Evolutionary conservation across 192 early-diverging fungal genomes (phyloP), one percentile per base, ranked within the genome.

Genomic region (Jimgerdemannia lactiflua): DNA sequence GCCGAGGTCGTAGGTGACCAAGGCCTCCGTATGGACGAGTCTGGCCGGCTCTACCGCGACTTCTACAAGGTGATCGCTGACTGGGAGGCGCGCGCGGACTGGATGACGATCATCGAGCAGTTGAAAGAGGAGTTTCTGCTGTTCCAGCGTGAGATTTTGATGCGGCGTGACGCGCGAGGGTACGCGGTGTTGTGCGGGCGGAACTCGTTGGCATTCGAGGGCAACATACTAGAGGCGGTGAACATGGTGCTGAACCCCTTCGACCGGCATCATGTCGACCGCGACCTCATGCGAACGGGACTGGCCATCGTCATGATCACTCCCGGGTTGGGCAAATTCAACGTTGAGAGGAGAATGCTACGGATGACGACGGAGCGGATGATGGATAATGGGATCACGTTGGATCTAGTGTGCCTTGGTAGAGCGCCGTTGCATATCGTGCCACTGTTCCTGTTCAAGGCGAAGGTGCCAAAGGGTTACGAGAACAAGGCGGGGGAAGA

Each of bases 181-280:
- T 87, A 86, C 3, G 83, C 85, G 3, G 81, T 85, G 4, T 83
- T 97, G 17, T 88, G 87, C 39, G 97, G 97, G 4, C 84, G 90
- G 19, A 91, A 95, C 78, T 93, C 94, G 40, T 88, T 91, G 71
- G 93, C 97, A 1, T 91, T 88, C 72, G 95, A 97, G 76, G 98
- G 98, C 39, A 98, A 98, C 80, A 86, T 99, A 29, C 87, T 99
- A 0, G 98, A 98, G 81, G 95, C 98, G 0, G 91, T 99, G 67
- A 99, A 99, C 78, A 80, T 99, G 29, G 97, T 95, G 3, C 85
- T 99, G 68, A 99, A 98, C 84, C 94, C 95, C 10, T 93, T 97
- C 80, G 94, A 96, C 67, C 92, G 91, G 73, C 95, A 97, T 77
- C 95, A 95, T 79, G 93, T 98, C 43, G 95, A 97, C 79, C 91